Evolutionary conservation across 208 protist genomes (phyloP).

Genomic region (Phytomonas francai): DNA sequence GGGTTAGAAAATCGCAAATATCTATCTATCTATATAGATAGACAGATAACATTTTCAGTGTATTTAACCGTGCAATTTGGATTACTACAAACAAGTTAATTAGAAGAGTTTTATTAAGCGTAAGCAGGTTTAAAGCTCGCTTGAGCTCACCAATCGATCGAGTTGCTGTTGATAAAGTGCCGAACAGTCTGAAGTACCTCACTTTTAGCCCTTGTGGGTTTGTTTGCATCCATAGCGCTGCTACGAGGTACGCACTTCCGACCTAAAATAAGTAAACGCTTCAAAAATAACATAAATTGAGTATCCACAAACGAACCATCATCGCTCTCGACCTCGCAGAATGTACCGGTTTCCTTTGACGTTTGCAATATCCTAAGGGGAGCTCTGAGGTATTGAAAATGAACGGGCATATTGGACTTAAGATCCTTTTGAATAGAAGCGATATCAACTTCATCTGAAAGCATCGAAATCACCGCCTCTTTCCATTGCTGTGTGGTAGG

Average conservation of each 20-base stretch:
- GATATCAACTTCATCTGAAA: neutral
- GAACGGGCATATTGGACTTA: neutral
- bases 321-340: constrained; percentile 11
- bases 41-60: no score
- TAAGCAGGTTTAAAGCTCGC: neutral
- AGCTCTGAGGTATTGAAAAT: neutral
- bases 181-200: constrained; percentile 25
- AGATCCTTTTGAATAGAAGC: neutral
- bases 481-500: constrained; percentile 12
- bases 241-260: constrained; percentile 11
- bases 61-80: neutral
- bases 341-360: neutral
- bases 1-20: no score
- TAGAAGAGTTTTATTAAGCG: neutral
- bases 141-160: constrained; percentile 43
- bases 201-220: neutral
- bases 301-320: constrained; percentile 30
- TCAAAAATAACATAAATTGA: constrained; percentile 16
- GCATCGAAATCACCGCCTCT: neutral
- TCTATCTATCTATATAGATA: no score
- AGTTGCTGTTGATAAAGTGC: constrained; percentile 31
- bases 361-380: neutral
- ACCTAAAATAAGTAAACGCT: constrained; percentile 14
- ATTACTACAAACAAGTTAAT: neutral
- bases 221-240: neutral